Evolutionary conservation across 2,329 filamentous ascomycete genomes (phyloP), one percentile per base, ranked within the genome.

Genomic region (Diaporthe destruens): DNA sequence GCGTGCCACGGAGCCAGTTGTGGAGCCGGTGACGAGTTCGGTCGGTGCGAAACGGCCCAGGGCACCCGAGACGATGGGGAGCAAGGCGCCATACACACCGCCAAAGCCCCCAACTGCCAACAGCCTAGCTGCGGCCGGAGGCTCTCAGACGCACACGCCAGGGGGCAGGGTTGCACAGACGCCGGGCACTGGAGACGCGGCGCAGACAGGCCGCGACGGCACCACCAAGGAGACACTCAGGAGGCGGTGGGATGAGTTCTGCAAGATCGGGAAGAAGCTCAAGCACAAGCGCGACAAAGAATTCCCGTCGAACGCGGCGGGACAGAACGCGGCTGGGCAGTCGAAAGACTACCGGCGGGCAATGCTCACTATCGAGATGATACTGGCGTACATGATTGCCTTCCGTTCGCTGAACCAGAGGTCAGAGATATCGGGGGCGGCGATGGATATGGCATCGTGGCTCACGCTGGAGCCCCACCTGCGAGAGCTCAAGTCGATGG

Each of bases 271-370:
- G 2, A 85, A 82, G 42, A 85, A 83, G 69, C 81, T 90, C 23
- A 90, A 90, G 81, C 88, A 89, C 74, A 81, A 84, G 16, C 86
- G 87, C 34, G 88, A 90, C 74, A 84, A 80, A 18, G 72, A 74
- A 59, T 72, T 54, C 49, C 72, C 69, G 59, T 61, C 72, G 44
- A 72, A 71, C 23, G 72, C 59, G 8, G 53, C 72, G 8, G 29
- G 70, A 7, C 44, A 63, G 20, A 74, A 76, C 59, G 76, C 72
- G 36, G 71, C 75, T 12, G 68, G 32, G 57, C 68, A 61, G 29
- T 18, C 36, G 9, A 71, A 61, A 34, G 72, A 74, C 20, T 72
- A 68, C 47, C 72, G 72, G 4, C 70, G 65, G 20, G 72, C 71
- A 29, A 66, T 74, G 0, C 80, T 87, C 14, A 84, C 84, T 44